Evolutionary conservation across 306 rosid genomes (phyloP).

Genomic region (Hylodesmum podocarpum): DNA sequence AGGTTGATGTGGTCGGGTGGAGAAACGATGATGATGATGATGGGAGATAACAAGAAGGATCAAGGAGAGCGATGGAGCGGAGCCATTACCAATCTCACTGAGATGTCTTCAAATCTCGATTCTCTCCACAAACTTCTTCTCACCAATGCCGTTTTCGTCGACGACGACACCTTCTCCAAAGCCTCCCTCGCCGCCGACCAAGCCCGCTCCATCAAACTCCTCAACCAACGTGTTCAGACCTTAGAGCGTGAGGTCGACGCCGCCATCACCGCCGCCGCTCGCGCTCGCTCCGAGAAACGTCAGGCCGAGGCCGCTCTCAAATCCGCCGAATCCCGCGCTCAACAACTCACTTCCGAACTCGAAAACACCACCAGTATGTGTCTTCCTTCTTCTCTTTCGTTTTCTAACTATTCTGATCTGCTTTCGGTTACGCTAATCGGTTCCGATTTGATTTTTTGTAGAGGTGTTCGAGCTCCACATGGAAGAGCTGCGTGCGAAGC

Average conservation of each 20-base stretch:
- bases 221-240: constrained; percentile 72
- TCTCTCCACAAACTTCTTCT: constrained; percentile 83
- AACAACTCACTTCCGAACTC: constrained; percentile 75
- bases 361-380: constrained; percentile 92
- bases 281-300: constrained; percentile 86
- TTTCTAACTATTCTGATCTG: not conserved
- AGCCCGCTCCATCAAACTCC: constrained; percentile 86
- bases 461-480: constrained; percentile 93
- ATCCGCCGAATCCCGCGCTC: constrained; percentile 79
- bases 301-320: constrained; percentile 85
- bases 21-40: too few species aligned
- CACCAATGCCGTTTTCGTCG: constrained; percentile 87
- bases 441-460: constrained; percentile 30
- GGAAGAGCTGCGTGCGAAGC: constrained; percentile 92
- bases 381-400: too few species aligned
- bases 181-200: constrained; percentile 91
- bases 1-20: not conserved
- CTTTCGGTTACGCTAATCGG: not conserved
- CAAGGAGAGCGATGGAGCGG: constrained; percentile 92
- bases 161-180: constrained; percentile 75
- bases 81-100: constrained; percentile 81
- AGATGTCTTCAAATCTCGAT: constrained; percentile 76
- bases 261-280: constrained; percentile 86
- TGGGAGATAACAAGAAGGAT: constrained; percentile 75
- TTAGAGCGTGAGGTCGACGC: constrained; percentile 93